A percentile compares a stretch with the other conserved stretches of the same genome.
Conservation (phyloP, 495 filamentous ascomycete species). For the Hypoxylon cercidicola region DNA sequence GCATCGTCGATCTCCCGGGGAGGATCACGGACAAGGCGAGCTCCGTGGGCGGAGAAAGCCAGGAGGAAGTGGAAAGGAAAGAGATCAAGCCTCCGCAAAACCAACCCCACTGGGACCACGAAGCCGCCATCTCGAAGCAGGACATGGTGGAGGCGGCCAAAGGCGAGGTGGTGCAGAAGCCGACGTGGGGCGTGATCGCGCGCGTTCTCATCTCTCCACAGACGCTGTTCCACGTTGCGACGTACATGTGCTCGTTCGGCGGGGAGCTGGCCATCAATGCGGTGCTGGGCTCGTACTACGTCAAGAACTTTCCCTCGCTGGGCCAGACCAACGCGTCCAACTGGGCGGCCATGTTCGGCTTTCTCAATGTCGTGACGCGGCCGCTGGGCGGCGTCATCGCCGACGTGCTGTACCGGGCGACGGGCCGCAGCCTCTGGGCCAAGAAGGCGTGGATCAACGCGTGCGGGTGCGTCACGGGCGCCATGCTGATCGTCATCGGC, state of each 20-base stretch:
- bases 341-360: constrained; percentile 92
- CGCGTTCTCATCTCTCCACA: constrained; percentile 71
- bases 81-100: constrained; percentile 45
- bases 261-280: constrained; percentile 87
- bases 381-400: constrained; percentile 78
- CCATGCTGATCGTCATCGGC: constrained; percentile 77
- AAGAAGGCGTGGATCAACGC: constrained; percentile 80
- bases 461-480: constrained; percentile 71
- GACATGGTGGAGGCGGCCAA: constrained; percentile 67
- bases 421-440: constrained; percentile 68
- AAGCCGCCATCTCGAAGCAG: constrained; percentile 63
- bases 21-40: constrained; percentile 65
- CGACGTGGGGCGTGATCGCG: constrained; percentile 68
- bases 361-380: constrained; percentile 81
- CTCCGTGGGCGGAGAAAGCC: constrained; percentile 44
- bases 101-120: constrained; percentile 54
- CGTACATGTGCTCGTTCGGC: constrained; percentile 90
- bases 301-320: constrained; percentile 77
- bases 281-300: constrained; percentile 82
- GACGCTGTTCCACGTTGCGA: constrained; percentile 70
- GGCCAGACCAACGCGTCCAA: constrained; percentile 76
- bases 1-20: constrained; percentile 63
- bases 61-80: constrained; percentile 53
- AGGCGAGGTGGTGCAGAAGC: constrained; percentile 72
- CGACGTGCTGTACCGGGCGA: constrained; percentile 75